phyloP scores from a whole-genome alignment of 371 early-diverging fungal species.

The Chytridium lagenaria region DNA sequence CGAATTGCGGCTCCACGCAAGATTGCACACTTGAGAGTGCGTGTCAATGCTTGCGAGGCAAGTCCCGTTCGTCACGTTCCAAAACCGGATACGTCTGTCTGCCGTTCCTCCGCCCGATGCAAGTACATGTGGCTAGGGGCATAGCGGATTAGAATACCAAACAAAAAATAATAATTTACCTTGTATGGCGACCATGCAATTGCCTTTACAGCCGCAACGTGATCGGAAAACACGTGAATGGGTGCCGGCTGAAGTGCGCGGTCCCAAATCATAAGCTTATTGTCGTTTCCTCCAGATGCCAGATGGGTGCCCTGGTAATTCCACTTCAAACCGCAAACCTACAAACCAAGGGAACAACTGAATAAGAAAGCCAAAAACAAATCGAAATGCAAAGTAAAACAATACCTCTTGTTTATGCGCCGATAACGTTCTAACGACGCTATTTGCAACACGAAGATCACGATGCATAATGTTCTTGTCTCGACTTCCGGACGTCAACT shows the following conservation, averaged over 20 bases:
- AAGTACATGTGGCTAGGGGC: conserved; percentile 42
- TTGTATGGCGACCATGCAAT: conserved; percentile 71
- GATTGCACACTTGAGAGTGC: conserved; percentile 67
- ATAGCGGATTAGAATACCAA: background rate
- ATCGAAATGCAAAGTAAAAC: background rate
- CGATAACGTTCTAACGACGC: background rate
- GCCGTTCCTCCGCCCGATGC: conserved; percentile 73
- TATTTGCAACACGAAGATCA: conserved; percentile 35
- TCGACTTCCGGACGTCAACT: conserved; percentile 55
- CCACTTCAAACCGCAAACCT: conserved; percentile 73
- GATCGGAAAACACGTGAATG: conserved; percentile 49
- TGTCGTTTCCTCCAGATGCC: conserved; percentile 78
- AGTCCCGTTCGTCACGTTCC: conserved; percentile 55
- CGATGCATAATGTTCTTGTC: conserved; percentile 50
- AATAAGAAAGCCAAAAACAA: background rate
- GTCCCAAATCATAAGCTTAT: conserved; percentile 66
- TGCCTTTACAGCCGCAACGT: conserved; percentile 73
- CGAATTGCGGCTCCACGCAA: conserved; percentile 56
- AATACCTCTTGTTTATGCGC: conserved; percentile 53
- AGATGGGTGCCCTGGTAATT: conserved; percentile 56
- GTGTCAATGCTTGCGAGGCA: conserved; percentile 49
- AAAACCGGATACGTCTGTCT: conserved; percentile 69
- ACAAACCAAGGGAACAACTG: background rate
- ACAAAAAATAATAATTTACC: background rate
- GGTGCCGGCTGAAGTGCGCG: conserved; percentile 22